phyloP scores from a whole-genome alignment of 352 stramenopile genomes.

The Pythium biforme region DNA sequence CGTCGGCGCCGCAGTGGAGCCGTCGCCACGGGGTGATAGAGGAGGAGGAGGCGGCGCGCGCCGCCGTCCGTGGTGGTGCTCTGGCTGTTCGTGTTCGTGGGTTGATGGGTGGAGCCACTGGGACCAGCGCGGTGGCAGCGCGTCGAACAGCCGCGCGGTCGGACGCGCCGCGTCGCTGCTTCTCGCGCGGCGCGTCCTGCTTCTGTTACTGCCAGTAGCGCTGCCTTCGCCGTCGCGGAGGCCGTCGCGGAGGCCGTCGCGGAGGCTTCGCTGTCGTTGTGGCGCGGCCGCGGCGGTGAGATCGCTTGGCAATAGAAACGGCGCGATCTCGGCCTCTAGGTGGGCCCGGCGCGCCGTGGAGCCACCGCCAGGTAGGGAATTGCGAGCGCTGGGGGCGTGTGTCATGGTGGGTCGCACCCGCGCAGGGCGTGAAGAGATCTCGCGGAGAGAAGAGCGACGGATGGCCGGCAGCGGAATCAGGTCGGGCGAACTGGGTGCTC shows the following conservation, averaged over 20 bases:
- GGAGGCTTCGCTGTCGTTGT: not conserved
- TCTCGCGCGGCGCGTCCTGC: not conserved
- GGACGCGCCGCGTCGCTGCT: not conserved
- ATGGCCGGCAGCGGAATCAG: too few relatives aligned
- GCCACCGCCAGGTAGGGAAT: not conserved
- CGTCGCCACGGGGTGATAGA: too few relatives aligned
- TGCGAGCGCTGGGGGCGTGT: not conserved
- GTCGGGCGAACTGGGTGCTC: too few relatives aligned
- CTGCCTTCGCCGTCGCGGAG: not conserved
- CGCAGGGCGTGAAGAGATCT: too few relatives aligned
- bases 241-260: not conserved
- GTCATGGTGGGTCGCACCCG: not conserved
- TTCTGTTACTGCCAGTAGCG: too few relatives aligned
- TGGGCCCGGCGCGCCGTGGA: not conserved
- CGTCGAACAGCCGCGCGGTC: constrained; percentile 23
- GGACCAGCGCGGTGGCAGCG: constrained; percentile 28
- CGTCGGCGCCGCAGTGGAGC: not conserved
- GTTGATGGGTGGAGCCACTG: constrained; percentile 29
- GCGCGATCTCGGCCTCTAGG: constrained; percentile 6
- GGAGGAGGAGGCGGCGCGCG: too few relatives aligned
- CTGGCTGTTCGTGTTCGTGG: not conserved
- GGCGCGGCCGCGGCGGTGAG: not conserved
- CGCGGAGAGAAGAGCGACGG: too few relatives aligned
- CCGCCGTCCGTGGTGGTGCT: not conserved
- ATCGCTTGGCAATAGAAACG: not conserved